These are phyloP conservation scores for Venturia carpophila DNA, from an alignment of 2,329 filamentous ascomycete species.

Conservation along the genomic window DNA sequence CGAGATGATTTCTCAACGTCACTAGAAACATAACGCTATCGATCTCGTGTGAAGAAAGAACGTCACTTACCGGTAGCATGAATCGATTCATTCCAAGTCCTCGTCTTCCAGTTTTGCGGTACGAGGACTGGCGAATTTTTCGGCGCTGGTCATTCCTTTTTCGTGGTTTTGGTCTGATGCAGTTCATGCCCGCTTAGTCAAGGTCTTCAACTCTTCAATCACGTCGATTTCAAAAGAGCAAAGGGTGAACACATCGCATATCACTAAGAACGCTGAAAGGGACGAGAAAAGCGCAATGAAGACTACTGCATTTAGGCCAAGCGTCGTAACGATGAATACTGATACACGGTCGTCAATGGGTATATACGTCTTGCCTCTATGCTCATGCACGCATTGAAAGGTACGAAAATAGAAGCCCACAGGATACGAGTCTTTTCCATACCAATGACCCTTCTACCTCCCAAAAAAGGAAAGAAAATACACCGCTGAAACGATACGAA, in stretches of 20 bases:
- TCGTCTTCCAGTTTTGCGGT: constrained; percentile 39
- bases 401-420: background rate
- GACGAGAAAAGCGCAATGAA: too few relatives aligned
- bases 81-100: constrained; percentile 27
- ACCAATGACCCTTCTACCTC: background rate
- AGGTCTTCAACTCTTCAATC: constrained; percentile 22
- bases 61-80: too few relatives aligned
- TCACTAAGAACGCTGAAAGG: too few relatives aligned
- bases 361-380: background rate
- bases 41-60: too few relatives aligned
- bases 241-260: too few relatives aligned
- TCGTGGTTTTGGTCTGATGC: background rate
- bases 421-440: background rate
- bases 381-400: background rate
- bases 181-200: constrained; percentile 14
- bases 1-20: too few relatives aligned
- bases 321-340: background rate
- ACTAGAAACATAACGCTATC: too few relatives aligned
- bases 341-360: background rate
- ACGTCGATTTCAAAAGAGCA: too few relatives aligned
- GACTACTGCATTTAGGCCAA: background rate
- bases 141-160: constrained; percentile 32
- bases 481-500: background rate
- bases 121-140: constrained; percentile 39
- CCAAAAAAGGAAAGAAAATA: background rate